phyloP scores from a whole-genome alignment of 2,329 filamentous ascomycete genomes.

The Tricladium varicosporioides region DNA sequence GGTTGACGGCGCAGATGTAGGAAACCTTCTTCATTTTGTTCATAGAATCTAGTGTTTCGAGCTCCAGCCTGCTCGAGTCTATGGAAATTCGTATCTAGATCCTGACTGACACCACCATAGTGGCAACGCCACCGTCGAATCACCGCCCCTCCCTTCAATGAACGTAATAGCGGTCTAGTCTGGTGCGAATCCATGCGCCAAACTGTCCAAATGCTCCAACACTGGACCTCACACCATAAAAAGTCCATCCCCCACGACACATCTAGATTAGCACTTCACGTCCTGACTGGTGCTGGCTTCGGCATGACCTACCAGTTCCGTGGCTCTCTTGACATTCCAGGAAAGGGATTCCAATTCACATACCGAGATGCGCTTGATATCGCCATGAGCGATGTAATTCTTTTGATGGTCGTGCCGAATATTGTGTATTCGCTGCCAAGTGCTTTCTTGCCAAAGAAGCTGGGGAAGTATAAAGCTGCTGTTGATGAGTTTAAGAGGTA shows the following conservation, averaged over 20 bases:
- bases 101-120: neutral
- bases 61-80: too few relatives aligned
- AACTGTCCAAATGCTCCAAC: constrained; percentile 30
- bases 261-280: constrained; percentile 48
- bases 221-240: constrained; percentile 27
- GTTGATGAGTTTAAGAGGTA: constrained; percentile 6
- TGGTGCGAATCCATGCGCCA: constrained; percentile 36
- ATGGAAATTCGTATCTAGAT: too few relatives aligned
- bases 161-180: constrained; percentile 38
- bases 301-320: constrained; percentile 23
- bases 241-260: constrained; percentile 33
- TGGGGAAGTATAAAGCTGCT: neutral
- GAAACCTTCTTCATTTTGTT: too few relatives aligned
- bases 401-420: neutral
- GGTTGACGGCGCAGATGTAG: neutral
- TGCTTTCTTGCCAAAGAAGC: neutral
- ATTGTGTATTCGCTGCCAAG: neutral
- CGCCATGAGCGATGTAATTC: neutral
- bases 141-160: constrained; percentile 40
- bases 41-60: too few relatives aligned
- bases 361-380: constrained; percentile 8
- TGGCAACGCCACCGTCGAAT: constrained; percentile 42
- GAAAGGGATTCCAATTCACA: constrained; percentile 15
- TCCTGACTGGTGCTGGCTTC: constrained; percentile 51
- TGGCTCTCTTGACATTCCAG: constrained; percentile 3